phyloP scores from a whole-genome alignment of 331 rosid genomes.

The Prunus yedoensis region DNA sequence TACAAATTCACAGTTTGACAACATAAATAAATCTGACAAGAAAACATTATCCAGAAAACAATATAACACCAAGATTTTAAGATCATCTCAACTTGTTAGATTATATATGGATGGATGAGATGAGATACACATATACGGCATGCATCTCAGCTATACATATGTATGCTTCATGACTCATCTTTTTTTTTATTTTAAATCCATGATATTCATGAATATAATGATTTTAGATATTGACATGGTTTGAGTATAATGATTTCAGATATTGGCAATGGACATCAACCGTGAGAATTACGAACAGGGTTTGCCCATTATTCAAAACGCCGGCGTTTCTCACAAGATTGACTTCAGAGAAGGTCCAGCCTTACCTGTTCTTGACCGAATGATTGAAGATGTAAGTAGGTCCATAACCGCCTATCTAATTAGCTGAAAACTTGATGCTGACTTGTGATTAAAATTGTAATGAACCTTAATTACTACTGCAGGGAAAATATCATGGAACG shows the following conservation, averaged over 20 bases:
- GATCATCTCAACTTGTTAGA: no score
- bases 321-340: conserved; percentile 73
- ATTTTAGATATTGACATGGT: no score
- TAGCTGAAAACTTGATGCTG: background rate
- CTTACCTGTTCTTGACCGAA: conserved; percentile 65
- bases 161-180: no score
- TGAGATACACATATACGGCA: no score
- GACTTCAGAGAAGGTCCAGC: conserved; percentile 88
- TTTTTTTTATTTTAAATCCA: no score
- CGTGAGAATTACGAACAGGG: conserved; percentile 81
- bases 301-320: conserved; percentile 65
- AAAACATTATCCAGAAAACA: no score
- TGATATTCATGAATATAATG: no score
- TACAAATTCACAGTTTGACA: no score
- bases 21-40: no score
- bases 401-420: background rate
- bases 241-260: conserved; percentile 35
- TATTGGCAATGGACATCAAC: conserved; percentile 90
- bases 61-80: no score
- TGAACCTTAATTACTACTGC: background rate
- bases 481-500: conserved; percentile 70
- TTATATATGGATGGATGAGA: no score
- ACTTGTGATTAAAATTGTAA: background rate
- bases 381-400: conserved; percentile 57
- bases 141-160: no score